phyloP scores from a whole-genome alignment of 441 rosid species.

The Daphne laureola region DNA sequence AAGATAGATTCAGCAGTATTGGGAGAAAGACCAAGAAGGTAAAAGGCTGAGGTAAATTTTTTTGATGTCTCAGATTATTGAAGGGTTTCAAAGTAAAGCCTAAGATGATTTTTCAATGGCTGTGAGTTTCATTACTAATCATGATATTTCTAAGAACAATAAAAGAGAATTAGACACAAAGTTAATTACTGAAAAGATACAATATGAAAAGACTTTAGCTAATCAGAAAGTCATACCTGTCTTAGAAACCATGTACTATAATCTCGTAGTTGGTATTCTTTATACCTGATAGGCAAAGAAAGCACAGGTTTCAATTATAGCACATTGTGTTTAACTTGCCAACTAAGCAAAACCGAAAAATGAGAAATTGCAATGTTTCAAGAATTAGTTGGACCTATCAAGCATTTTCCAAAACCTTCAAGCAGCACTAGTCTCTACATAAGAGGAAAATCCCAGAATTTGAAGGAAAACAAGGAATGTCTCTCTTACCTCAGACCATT shows the following conservation, averaged over 20 bases:
- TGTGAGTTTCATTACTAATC: too few species aligned
- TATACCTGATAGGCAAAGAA: slow-evolving; percentile 45
- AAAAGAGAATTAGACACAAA: too few species aligned
- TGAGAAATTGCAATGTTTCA: not conserved
- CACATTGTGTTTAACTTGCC: not conserved
- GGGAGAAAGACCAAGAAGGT: too few species aligned
- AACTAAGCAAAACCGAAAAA: not conserved
- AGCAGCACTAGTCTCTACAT: not conserved
- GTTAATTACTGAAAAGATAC: not conserved
- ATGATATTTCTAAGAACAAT: too few species aligned
- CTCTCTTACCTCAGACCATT: slow-evolving; percentile 62
- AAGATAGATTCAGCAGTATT: too few species aligned
- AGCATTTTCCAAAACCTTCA: not conserved
- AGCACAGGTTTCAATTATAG: slow-evolving; percentile 9
- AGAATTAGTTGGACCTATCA: too few species aligned
- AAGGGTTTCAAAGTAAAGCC: too few species aligned
- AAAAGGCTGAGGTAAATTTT: too few species aligned
- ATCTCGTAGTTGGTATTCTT: slow-evolving; percentile 90
- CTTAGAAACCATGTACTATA: slow-evolving; percentile 89
- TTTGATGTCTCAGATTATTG: too few species aligned
- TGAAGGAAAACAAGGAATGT: slow-evolving; percentile 3
- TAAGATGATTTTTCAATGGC: too few species aligned
- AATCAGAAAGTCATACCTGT: slow-evolving; percentile 30
- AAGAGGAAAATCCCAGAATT: not conserved
- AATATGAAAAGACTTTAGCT: not conserved